Evolutionary conservation across 176 grass and related monocot species (phyloP).

Genomic region (Thinopyrum elongatum): DNA sequence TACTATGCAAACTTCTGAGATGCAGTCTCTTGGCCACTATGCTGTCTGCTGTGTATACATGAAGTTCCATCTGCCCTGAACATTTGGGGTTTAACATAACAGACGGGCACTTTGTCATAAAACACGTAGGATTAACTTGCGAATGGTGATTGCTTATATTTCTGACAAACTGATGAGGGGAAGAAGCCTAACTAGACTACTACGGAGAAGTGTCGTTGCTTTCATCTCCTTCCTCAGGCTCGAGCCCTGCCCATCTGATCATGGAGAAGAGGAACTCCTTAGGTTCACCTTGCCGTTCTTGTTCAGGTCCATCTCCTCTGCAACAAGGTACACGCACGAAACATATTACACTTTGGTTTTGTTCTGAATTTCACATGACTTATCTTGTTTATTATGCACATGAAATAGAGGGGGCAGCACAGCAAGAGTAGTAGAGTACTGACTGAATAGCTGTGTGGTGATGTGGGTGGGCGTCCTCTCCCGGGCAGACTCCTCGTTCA

Average conservation of each 20-base stretch:
- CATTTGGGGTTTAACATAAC: not conserved
- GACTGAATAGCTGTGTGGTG: slow-evolving; percentile 56
- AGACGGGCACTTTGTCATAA: too few relatives aligned
- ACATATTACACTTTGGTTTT: not conserved
- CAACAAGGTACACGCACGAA: not conserved
- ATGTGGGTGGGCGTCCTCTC: slow-evolving; percentile 59
- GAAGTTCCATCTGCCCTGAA: not conserved
- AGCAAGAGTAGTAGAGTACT: slow-evolving; percentile 28
- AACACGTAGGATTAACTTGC: not conserved
- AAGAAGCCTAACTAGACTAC: not conserved
- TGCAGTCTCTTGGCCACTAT: not conserved
- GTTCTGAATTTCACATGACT: not conserved
- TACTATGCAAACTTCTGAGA: not conserved
- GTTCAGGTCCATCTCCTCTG: slow-evolving; percentile 84
- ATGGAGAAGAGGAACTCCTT: slow-evolving; percentile 72
- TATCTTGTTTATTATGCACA: not conserved
- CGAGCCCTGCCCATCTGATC: slow-evolving; percentile 62
- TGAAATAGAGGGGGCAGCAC: not conserved
- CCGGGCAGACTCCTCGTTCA: slow-evolving; percentile 57
- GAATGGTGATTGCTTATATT: not conserved
- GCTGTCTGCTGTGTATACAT: not conserved
- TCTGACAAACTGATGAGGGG: not conserved
- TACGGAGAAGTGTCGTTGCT: slow-evolving; percentile 26
- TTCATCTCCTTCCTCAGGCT: slow-evolving; percentile 41
- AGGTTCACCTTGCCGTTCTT: slow-evolving; percentile 66